phyloP scores from a whole-genome alignment of 495 filamentous ascomycete genomes.

The Zalerion maritima region DNA sequence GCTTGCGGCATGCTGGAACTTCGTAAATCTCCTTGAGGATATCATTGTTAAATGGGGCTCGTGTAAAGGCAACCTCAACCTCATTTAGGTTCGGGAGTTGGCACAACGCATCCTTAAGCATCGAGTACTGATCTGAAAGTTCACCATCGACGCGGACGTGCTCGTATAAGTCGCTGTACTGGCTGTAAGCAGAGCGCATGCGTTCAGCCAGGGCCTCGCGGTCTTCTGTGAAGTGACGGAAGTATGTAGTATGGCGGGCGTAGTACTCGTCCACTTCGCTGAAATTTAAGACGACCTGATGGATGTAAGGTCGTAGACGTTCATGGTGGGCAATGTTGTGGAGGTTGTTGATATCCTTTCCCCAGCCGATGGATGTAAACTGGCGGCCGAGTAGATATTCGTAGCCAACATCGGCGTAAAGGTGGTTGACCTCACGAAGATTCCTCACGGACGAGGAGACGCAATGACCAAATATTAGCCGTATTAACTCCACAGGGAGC shows the following conservation, averaged over 20 bases:
- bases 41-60: constrained; percentile 24
- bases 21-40: constrained; percentile 24
- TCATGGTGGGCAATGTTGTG: constrained; percentile 27
- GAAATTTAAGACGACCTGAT: constrained; percentile 30
- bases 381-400: constrained; percentile 25
- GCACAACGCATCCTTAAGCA: constrained; percentile 27
- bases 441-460: constrained; percentile 22
- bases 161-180: constrained; percentile 25
- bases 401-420: constrained; percentile 29
- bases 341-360: constrained; percentile 29
- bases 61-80: constrained; percentile 29
- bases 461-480: constrained; percentile 30
- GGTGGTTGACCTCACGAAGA: constrained; percentile 23
- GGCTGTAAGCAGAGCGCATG: constrained; percentile 22
- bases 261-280: constrained; percentile 27
- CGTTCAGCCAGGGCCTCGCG: constrained; percentile 21
- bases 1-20: constrained; percentile 26
- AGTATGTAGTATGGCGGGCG: constrained; percentile 22
- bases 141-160: constrained; percentile 18
- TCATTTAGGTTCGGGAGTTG: constrained; percentile 27
- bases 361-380: constrained; percentile 30
- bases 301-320: constrained; percentile 25
- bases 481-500: constrained; percentile 33
- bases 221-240: constrained; percentile 27
- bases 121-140: constrained; percentile 22